Evolutionary conservation across 2,329 filamentous ascomycete species (phyloP).

Genomic region (Didymella segeticola): DNA sequence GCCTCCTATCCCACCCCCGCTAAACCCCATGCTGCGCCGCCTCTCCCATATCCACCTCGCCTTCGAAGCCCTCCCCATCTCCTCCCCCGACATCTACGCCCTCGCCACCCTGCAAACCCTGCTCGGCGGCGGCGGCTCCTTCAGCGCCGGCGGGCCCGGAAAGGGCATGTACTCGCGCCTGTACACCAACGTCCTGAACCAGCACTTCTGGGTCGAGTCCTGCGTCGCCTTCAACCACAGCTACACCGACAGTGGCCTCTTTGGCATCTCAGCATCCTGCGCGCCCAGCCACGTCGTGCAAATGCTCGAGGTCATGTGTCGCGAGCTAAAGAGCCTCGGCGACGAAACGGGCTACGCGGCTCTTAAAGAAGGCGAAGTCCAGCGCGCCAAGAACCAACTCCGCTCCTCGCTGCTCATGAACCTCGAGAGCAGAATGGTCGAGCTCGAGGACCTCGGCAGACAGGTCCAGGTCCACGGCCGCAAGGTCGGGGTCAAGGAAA

Average conservation of each 20-base stretch:
- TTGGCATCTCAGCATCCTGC: slow-evolving; percentile 90
- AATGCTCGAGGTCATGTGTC: slow-evolving; percentile 96
- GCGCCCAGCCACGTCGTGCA: slow-evolving; percentile 75
- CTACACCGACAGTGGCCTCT: slow-evolving; percentile 94
- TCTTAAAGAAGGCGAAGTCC: slow-evolving; percentile 78
- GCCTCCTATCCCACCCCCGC: slow-evolving; percentile 77
- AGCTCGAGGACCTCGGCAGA: slow-evolving; percentile 91
- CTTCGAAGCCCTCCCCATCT: slow-evolving; percentile 92
- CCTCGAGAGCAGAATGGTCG: slow-evolving; percentile 94
- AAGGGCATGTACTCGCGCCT: slow-evolving; percentile 99
- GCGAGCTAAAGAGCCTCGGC: slow-evolving; percentile 80
- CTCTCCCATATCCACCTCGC: slow-evolving; percentile 94
- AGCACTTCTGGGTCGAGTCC: slow-evolving; percentile 95
- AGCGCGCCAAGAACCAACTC: slow-evolving; percentile 95
- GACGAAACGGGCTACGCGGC: slow-evolving; percentile 76
- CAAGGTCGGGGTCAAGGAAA: slow-evolving; percentile 90
- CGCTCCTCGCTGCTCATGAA: slow-evolving; percentile 94
- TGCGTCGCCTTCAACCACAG: slow-evolving; percentile 97
- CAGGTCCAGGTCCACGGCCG: slow-evolving; percentile 96
- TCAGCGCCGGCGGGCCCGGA: slow-evolving; percentile 93
- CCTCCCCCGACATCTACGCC: slow-evolving; percentile 91
- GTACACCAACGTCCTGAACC: slow-evolving; percentile 97
- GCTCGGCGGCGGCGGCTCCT: slow-evolving; percentile 93
- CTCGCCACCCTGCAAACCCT: slow-evolving; percentile 94
- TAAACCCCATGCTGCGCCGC: slow-evolving; percentile 77